A percentile compares a stretch with the other conserved stretches of the same genome.
These are phyloP conservation scores for Fraxinus baroniana DNA, from an alignment of 305 asterid species.

Conservation along the genomic window DNA sequence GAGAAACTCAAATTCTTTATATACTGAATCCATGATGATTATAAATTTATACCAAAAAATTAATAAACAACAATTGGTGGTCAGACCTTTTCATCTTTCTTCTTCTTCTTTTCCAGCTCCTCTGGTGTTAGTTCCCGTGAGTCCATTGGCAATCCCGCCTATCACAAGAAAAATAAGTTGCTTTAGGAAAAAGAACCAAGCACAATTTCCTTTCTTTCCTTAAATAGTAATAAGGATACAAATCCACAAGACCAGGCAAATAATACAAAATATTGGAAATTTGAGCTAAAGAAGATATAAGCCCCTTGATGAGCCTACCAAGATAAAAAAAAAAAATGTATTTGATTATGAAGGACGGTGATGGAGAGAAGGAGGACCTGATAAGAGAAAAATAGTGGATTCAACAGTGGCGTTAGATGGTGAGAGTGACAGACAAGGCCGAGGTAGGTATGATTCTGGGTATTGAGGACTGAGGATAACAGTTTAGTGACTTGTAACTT, in stretches of 20 bases:
- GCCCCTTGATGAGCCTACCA: neutral
- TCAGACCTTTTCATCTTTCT: conserved; percentile 82
- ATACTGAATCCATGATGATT: neutral
- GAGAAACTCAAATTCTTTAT: neutral
- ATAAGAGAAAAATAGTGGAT: neutral
- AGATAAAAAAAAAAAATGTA: neutral
- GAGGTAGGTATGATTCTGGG: conserved; percentile 17
- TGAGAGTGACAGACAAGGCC: neutral
- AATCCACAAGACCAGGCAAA: neutral
- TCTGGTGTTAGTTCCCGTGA: conserved; percentile 54
- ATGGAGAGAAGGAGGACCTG: neutral
- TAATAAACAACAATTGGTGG: neutral
- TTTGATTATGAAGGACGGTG: neutral
- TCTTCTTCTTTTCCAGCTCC: conserved; percentile 83
- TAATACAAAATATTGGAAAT: neutral
- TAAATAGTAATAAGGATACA: neutral
- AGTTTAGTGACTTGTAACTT: neutral
- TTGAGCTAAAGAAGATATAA: neutral
- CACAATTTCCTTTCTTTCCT: neutral
- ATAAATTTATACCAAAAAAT: neutral
- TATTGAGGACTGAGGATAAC: neutral
- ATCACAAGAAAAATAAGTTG: neutral
- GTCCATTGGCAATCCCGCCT: conserved; percentile 39
- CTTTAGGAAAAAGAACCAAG: neutral
- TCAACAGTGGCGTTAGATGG: neutral